Evolutionary conservation across 371 early-diverging fungal genomes (phyloP).

Genomic region (Mucor ambiguus): DNA sequence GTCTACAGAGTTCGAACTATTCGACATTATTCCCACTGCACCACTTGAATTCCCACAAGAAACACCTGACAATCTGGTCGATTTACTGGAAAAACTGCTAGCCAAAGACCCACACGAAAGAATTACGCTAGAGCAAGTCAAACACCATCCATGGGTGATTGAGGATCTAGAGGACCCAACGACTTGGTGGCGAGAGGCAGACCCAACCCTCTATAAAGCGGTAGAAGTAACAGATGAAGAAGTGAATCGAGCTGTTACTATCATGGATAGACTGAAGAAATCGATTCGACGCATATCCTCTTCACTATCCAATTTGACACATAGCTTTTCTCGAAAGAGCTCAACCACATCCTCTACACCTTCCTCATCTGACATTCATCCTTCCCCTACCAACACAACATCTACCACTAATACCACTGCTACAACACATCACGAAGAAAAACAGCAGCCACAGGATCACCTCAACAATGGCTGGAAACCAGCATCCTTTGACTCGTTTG

Average conservation of each 20-base stretch:
- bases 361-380: conserved; percentile 7
- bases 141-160: conserved; percentile 85
- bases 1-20: conserved; percentile 90
- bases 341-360: conserved; percentile 10
- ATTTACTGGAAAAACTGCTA: conserved; percentile 70
- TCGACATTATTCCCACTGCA: conserved; percentile 80
- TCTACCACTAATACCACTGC: not conserved
- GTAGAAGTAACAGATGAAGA: conserved; percentile 40
- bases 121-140: conserved; percentile 82
- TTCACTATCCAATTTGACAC: conserved; percentile 51
- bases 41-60: conserved; percentile 36
- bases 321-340: conserved; percentile 7
- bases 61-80: conserved; percentile 35
- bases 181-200: conserved; percentile 31
- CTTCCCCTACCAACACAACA: conserved; percentile 13
- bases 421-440: not conserved
- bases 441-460: not conserved
- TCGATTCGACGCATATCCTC: conserved; percentile 62
- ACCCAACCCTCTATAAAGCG: conserved; percentile 31
- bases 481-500: conserved; percentile 5
- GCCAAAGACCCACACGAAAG: conserved; percentile 82
- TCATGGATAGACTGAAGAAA: conserved; percentile 42
- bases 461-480: conserved; percentile 6
- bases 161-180: conserved; percentile 65
- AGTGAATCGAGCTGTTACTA: conserved; percentile 26